A percentile compares a stretch with the other conserved stretches of the same genome.
phyloP scores from a whole-genome alignment of 2,329 filamentous ascomycete genomes.

The Drechslerella stenobrocha region DNA sequence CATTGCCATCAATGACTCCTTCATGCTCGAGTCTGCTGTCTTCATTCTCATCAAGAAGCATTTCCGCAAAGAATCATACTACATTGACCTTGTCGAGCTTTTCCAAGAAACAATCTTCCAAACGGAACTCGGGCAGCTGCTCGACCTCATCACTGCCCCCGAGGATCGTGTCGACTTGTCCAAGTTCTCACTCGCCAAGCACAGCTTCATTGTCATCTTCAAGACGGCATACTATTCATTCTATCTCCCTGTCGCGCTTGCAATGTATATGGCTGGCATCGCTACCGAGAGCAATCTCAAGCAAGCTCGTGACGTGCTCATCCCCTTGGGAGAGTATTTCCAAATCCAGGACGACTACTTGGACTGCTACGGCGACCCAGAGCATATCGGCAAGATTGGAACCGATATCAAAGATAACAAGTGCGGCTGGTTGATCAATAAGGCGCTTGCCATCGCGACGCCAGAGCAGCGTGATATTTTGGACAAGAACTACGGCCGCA shows the following conservation, averaged over 20 bases:
- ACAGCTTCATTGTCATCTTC: conserved; percentile 98
- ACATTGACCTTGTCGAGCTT: conserved; percentile 88
- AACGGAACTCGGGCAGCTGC: conserved; percentile 92
- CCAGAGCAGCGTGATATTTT: conserved; percentile 85
- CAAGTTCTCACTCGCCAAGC: conserved; percentile 95
- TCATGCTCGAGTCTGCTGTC: conserved; percentile 89
- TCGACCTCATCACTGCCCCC: conserved; percentile 91
- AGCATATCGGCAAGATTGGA: conserved; percentile 95
- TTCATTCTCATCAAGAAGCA: conserved; percentile 90
- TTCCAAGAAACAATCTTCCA: conserved; percentile 93
- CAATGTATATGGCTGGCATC: conserved; percentile 79
- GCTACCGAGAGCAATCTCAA: conserved; percentile 87
- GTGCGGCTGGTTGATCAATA: conserved; percentile 97
- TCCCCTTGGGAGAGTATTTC: conserved; percentile 98
- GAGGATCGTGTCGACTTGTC: conserved; percentile 89
- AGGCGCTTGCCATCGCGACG: conserved; percentile 77
- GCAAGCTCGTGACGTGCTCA: conserved; percentile 85
- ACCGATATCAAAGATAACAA: conserved; percentile 99
- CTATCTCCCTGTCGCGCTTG: conserved; percentile 92
- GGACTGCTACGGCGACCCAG: conserved; percentile 91
- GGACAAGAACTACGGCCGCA: conserved; percentile 90
- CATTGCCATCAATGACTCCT: conserved; percentile 97
- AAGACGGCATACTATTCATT: conserved; percentile 99
- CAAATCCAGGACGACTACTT: conserved; percentile 99
- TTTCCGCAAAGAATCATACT: conserved; percentile 83